Evolutionary conservation across 2,329 filamentous ascomycete species (phyloP), one percentile per base, ranked within the genome.

Genomic region (Aureobasidium sp.): DNA sequence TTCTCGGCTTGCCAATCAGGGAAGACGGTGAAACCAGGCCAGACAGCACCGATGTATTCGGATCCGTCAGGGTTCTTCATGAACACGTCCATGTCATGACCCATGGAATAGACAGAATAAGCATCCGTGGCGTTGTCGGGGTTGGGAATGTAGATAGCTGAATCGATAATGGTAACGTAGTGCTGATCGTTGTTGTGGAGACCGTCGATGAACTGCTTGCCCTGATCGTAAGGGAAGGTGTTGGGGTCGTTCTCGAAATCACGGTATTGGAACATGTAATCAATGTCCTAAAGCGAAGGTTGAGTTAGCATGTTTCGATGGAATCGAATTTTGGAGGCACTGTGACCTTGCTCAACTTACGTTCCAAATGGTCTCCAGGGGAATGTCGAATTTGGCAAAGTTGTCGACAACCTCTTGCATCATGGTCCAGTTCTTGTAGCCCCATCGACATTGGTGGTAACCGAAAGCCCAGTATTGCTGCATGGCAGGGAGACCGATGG

Each of bases 381-480:
- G 84, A 61, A 86, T 85, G 34, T 78, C 74, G 62, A 83, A 84
- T 22, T 75, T 76, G 62, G 76, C 78, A 71, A 81, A 83, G 57
- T 78, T 79, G 52, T 80, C 74, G 36, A 83, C 77, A 12, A 84
- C 78, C 65, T 82, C 82, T 65, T 87, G 81, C 3, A 90, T 70
- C 31, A 84, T 79, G 1, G 83, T 82, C 84, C 87, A 91, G 68
- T 89, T 90, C 42, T 81, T 77, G 44, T 65, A 66, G 2, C 90
- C 90, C 86, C 90, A 94, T 63, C 89, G 82, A 68, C 89, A 93
- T 71, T 95, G 90, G 66, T 95, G 90, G 70, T 82, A 93, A 0
- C 91, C 91, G 64, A 95, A 84, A 0, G 87, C 85, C 80, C 85
- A 93, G 75, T 94, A 94, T 67, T 89, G 86, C 70, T 92, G 87